Base-by-base conservation (phyloP, 2,329 filamentous ascomycete genomes). In the Fusarium ramigenum region DNA sequence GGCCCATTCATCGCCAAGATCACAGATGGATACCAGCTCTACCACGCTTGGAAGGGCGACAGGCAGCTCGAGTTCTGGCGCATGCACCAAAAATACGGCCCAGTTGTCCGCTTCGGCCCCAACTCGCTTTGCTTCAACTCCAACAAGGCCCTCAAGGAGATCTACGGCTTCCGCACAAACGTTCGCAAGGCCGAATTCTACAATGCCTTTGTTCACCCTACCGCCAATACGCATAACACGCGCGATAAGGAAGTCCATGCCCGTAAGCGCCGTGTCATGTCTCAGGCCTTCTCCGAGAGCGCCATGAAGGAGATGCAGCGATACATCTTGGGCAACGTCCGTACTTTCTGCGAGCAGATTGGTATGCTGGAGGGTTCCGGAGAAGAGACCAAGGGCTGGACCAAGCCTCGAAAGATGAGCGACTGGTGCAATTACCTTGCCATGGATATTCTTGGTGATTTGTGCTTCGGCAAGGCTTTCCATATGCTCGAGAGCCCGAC, bases 51-150 rank as follows among this genome's bases (percentile, higher is more conserved):
- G 82, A 91, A 89, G 77, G 93, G 93, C 59, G 91, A 93, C 74
- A 88, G 93, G 3, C 93, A 95, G 78, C 86, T 95, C 23, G 90
- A 93, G 78, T 91, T 94, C 77, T 91, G 91, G 84, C 85, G 87
- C 36, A 85, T 92, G 75, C 94, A 97, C 80, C 84, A 91, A 75
- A 87, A 87, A 78, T 95, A 97, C 77, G 93, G 93, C 85, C 84
- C 85, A n/a, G 81, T 90, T 57, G 92, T 96, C n/a, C 92, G 94
- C 34, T 93, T 92, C 73, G 93, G 92, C 1, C 94, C 94, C 49
- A 94, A 94, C 81, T 90, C 89, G 68, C 84, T 97, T 46, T 93
- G 91, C 2, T 89, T 97, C 84, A 96, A 96, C 85, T 91, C 90
- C 61, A 88, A 88, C 69, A 87, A 87, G 12, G 92, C 92, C 2